These are phyloP conservation scores for Neoboletus subvelutipes DNA, from an alignment of 768 basidiomycete genomes.

Conservation along the genomic window DNA sequence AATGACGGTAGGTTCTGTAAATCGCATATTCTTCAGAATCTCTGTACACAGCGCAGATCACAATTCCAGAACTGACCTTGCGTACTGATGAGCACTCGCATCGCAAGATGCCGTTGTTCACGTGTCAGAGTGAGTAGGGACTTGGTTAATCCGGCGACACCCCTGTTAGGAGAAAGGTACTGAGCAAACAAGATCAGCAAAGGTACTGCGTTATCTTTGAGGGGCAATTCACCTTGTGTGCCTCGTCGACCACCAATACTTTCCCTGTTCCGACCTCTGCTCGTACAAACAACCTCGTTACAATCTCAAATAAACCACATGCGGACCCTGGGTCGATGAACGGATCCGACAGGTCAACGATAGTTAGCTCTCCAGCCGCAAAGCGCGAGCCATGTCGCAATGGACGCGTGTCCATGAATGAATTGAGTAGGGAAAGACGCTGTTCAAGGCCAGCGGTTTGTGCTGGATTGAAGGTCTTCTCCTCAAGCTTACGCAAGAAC, in stretches of 20 bases:
- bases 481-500: conserved; percentile 46
- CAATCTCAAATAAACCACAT: conserved; percentile 64
- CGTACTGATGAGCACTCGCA: conserved; percentile 72
- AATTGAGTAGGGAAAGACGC: conserved; percentile 52
- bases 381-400: conserved; percentile 38
- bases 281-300: conserved; percentile 59
- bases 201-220: neutral
- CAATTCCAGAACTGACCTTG: conserved; percentile 47
- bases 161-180: conserved; percentile 53
- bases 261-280: conserved; percentile 58
- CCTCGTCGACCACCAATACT: conserved; percentile 67
- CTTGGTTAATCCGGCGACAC: conserved; percentile 51
- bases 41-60: neutral
- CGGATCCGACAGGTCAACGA: conserved; percentile 67
- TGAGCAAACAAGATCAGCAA: conserved; percentile 19
- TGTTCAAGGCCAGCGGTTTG: conserved; percentile 60
- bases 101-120: conserved; percentile 65
- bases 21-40: neutral
- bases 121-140: conserved; percentile 56
- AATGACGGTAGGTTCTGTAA: conserved; percentile 63
- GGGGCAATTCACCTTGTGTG: conserved; percentile 53
- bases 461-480: conserved; percentile 49
- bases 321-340: conserved; percentile 65
- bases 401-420: conserved; percentile 44
- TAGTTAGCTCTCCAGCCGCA: conserved; percentile 53